Conservation (phyloP, 768 basidiomycete genomes). For the Gloeophyllum trabeum region DNA sequence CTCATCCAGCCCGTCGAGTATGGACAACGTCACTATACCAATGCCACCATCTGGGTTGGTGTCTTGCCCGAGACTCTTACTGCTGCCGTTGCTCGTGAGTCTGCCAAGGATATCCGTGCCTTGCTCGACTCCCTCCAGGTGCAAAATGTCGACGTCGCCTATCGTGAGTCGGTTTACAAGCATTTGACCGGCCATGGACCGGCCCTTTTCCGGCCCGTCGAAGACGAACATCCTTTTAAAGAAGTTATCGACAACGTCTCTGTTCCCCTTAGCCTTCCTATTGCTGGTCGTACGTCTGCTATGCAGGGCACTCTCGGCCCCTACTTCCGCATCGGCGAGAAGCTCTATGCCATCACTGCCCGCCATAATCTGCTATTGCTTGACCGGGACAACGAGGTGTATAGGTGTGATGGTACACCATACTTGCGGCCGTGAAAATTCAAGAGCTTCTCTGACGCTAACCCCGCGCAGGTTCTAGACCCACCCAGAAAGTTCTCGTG, state of each 20-base stretch:
- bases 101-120: constrained; percentile 8
- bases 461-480: too few relatives aligned
- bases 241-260: constrained; percentile 23
- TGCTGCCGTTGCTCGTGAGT: constrained; percentile 10
- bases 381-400: constrained; percentile 12
- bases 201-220: constrained; percentile 12
- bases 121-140: constrained; percentile 9
- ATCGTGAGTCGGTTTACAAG: constrained; percentile 13
- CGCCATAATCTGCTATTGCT: constrained; percentile 21
- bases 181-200: constrained; percentile 10
- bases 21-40: too few relatives aligned
- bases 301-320: constrained; percentile 27
- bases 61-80: constrained; percentile 14
- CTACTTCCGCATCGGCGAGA: constrained; percentile 19
- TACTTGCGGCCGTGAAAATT: too few relatives aligned
- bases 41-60: constrained; percentile 16
- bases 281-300: constrained; percentile 21
- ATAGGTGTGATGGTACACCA: constrained; percentile 8
- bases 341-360: constrained; percentile 23
- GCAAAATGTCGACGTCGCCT: constrained; percentile 14
- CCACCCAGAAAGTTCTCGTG: constrained; percentile 17
- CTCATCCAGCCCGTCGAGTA: too few relatives aligned
- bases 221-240: constrained; percentile 16
- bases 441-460: too few relatives aligned
- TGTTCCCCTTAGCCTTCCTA: constrained; percentile 23